Evolutionary conservation across 2,329 filamentous ascomycete species (phyloP).

Genomic region (Penicillium sp.): DNA sequence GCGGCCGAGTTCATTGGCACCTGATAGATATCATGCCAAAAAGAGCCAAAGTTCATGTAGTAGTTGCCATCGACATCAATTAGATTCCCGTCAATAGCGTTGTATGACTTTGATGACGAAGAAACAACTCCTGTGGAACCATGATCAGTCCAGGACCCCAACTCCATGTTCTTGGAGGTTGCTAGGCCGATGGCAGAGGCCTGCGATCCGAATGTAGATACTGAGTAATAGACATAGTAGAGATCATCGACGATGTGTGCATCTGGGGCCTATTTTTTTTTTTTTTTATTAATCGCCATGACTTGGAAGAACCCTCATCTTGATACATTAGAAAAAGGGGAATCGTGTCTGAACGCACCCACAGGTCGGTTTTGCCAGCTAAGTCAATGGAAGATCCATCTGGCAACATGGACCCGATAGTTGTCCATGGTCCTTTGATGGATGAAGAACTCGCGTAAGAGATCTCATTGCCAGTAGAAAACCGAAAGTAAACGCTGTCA

Average conservation of each 20-base stretch:
- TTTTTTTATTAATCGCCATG: too few relatives aligned
- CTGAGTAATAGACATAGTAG: constrained; percentile 67
- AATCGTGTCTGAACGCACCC: constrained; percentile 35
- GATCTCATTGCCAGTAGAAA: constrained; percentile 53
- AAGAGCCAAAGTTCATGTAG: constrained; percentile 64
- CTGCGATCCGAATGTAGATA: constrained; percentile 62
- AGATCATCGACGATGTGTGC: constrained; percentile 55
- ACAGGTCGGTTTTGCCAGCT: constrained; percentile 49
- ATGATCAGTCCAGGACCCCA: constrained; percentile 34
- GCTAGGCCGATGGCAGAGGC: constrained; percentile 61
- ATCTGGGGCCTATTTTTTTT: constrained; percentile 57
- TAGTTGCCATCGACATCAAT: constrained; percentile 44
- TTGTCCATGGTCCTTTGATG: constrained; percentile 53
- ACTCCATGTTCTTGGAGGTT: constrained; percentile 45
- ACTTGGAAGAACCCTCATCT: too few relatives aligned
- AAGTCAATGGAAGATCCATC: constrained; percentile 48
- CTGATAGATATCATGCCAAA: constrained; percentile 65
- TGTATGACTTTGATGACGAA: constrained; percentile 47
- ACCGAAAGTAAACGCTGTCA: constrained; percentile 54
- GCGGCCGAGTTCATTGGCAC: constrained; percentile 48
- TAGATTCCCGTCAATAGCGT: constrained; percentile 61
- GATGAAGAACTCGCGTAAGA: constrained; percentile 49
- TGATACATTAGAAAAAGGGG: too few relatives aligned
- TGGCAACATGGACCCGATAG: constrained; percentile 47
- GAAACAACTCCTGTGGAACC: constrained; percentile 38